These are phyloP conservation scores for Globisporangium cederbergense DNA, from an alignment of 352 stramenopile genomes.

Conservation along the genomic window DNA sequence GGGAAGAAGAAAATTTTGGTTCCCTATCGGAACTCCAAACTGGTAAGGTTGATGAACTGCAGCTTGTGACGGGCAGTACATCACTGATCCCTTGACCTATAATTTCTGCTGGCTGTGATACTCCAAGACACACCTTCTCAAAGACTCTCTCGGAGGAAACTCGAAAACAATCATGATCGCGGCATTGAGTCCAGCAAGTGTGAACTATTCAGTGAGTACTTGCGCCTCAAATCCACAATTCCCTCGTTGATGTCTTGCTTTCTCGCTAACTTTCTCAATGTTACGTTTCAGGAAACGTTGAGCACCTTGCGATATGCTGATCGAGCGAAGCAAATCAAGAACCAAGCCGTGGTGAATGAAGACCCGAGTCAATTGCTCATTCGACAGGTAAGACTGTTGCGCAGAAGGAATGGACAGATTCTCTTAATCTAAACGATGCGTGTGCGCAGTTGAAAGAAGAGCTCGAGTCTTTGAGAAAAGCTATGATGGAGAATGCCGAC, in stretches of 20 bases:
- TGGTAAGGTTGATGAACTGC: conserved; percentile 40
- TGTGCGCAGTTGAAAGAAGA: conserved; percentile 67
- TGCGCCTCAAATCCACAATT: not conserved
- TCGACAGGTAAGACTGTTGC: conserved; percentile 35
- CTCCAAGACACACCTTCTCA: conserved; percentile 75
- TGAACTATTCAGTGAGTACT: conserved; percentile 76
- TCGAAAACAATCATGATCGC: conserved; percentile 92
- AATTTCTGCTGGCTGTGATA: not conserved
- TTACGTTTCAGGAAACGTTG: conserved; percentile 72
- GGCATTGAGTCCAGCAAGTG: conserved; percentile 78
- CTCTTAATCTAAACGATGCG: not conserved
- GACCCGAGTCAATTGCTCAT: conserved; percentile 88
- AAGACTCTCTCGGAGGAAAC: conserved; percentile 85
- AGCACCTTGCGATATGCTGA: conserved; percentile 90
- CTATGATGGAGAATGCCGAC: conserved; percentile 67
- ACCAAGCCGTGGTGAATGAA: conserved; percentile 91
- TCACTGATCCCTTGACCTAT: not conserved
- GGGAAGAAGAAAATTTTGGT: conserved; percentile 87
- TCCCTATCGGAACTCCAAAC: conserved; percentile 91
- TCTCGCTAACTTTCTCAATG: not conserved
- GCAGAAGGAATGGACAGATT: not conserved
- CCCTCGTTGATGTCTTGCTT: not conserved
- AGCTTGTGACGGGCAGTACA: not conserved
- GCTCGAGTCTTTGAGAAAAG: conserved; percentile 58
- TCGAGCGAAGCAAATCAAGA: conserved; percentile 92